Percentiles rank a stretch among this genome's conserved stretches.
Evolutionary conservation across 2,329 filamentous ascomycete species (phyloP).

Genomic region (Aspergillus ibericus): DNA sequence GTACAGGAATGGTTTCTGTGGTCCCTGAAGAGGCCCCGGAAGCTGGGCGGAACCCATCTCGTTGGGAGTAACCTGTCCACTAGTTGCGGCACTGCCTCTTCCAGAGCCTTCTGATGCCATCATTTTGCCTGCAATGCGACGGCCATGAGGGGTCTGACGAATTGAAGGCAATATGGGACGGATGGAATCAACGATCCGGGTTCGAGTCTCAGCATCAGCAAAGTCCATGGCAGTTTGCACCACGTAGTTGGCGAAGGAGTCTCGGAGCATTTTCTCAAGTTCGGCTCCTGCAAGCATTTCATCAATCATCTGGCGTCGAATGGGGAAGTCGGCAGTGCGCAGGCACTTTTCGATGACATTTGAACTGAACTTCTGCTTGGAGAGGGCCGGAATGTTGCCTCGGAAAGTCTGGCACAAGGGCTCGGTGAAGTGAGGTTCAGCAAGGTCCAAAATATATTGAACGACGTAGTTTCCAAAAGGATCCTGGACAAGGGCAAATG

Average conservation of each 20-base stretch:
- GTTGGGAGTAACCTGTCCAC: conserved; percentile 42
- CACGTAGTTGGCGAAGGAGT: conserved; percentile 96
- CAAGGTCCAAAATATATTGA: conserved; percentile 96
- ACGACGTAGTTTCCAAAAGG: conserved; percentile 99
- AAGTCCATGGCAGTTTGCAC: conserved; percentile 94
- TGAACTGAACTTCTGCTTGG: conserved; percentile 98
- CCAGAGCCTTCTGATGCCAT: conserved; percentile 52
- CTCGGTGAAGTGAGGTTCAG: conserved; percentile 82
- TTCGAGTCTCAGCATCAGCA: conserved; percentile 70
- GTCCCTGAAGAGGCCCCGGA: conserved; percentile 31
- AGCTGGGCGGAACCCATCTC: conserved; percentile 39
- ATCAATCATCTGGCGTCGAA: conserved; percentile 77
- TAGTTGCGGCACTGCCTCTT: conserved; percentile 41
- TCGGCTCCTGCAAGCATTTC: conserved; percentile 75
- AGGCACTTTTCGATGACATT: conserved; percentile 98
- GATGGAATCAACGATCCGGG: conserved; percentile 76
- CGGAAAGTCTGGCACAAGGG: conserved; percentile 81
- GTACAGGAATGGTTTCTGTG: conserved; percentile 32
- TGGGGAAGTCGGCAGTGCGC: conserved; percentile 73
- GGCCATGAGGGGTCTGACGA: conserved; percentile 88
- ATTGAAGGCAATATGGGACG: conserved; percentile 82
- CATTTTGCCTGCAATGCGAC: conserved; percentile 90
- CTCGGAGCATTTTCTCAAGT: conserved; percentile 84
- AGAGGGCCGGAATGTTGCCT: conserved; percentile 68
- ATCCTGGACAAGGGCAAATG: conserved; percentile 88